Evolutionary conservation across 2,329 filamentous ascomycete species (phyloP).

Genomic region (Ophiocordyceps sinensis): DNA sequence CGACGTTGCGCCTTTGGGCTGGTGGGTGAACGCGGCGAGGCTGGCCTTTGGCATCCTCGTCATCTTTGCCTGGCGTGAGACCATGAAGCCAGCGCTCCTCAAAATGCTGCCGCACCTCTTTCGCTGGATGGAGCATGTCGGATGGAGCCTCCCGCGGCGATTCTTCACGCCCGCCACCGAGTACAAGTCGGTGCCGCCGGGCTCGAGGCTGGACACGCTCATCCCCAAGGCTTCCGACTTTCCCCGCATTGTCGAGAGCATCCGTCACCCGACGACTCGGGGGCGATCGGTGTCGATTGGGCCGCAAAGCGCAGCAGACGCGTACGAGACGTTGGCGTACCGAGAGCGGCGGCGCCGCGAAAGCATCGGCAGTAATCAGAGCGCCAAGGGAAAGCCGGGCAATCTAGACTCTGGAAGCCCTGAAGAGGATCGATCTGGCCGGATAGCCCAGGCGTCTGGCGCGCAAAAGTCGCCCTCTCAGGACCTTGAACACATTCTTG

Average conservation of each 20-base stretch:
- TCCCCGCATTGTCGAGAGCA: conserved; percentile 64
- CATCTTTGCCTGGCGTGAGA: conserved; percentile 80
- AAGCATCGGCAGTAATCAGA: conserved; percentile 37
- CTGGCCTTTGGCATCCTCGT: conserved; percentile 67
- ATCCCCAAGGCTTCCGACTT: conserved; percentile 83
- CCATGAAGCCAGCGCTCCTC: conserved; percentile 74
- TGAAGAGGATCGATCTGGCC: conserved; percentile 23
- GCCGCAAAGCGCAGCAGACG: conserved; percentile 90
- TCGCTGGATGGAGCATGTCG: conserved; percentile 65
- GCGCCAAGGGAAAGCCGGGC: conserved; percentile 28
- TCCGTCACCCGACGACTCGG: conserved; percentile 56
- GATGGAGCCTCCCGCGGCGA: conserved; percentile 67
- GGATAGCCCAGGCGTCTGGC: conserved; percentile 26
- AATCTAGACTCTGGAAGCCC: conserved; percentile 24
- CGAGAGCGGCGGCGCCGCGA: conserved; percentile 50
- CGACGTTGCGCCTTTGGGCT: conserved; percentile 50
- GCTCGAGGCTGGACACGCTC: conserved; percentile 62
- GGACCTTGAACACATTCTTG: conserved; percentile 62
- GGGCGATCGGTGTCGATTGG: conserved; percentile 78
- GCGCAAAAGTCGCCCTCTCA: conserved; percentile 35
- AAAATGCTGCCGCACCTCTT: conserved; percentile 72
- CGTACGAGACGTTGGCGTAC: conserved; percentile 88
- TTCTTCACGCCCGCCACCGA: conserved; percentile 87
- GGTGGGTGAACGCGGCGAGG: conserved; percentile 46
- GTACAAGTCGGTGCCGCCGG: conserved; percentile 69